Base-by-base conservation (phyloP, 2,329 filamentous ascomycete genomes). In the Phoma herbarum region DNA sequence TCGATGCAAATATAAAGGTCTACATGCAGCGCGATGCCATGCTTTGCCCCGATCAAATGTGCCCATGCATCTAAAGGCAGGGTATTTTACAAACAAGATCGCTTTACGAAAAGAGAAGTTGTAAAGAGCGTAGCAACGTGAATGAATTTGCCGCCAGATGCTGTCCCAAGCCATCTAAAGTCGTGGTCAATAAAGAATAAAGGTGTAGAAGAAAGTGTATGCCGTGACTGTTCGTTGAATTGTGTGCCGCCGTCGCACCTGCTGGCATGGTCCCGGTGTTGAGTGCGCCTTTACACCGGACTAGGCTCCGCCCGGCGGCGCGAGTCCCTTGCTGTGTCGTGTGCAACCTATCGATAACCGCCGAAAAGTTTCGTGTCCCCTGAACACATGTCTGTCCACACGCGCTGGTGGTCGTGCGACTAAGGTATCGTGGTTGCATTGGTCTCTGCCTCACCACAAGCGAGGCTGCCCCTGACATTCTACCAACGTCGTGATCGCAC, bases 111-210 rank as follows among this genome's bases (percentile, higher is more conserved):
- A 49, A 14, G 50, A 48, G 22, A 37, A 51, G 22, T 37, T 52
- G 26, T 47, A 52, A 55, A 56, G 57, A 56, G 29, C 47, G 57
- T 55, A 60, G 42, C 47, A 47, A 56, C 57, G 47, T 54, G 41
- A 55, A 41, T 22, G 7, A 46, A 25, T 48, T 48, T 44, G 45
- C 39, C 26, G 47, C 28, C 57, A 47, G n/a, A 60, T 50, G 46
- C 39, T 46, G 28, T 46, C 26, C n/a, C 31, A 41, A 46, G 41
- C 23, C 31, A 33, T 31, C 22, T 9, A n/a, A 23, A 42, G 22
- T 22, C 39, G 39, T 42, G 11, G 37, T 16, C 22, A 22, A 42
- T n/a, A 20, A 46, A 39, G 23, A 20, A 23, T 44, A 39, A 39
- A 57, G 25, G 31, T 31, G 35, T 55, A 43, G 52, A 51, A 55